Evolutionary conservation across 169 alveolate species (phyloP), one percentile per base, ranked within the genome.

Genomic region (Cryptosporidium viatorum): DNA sequence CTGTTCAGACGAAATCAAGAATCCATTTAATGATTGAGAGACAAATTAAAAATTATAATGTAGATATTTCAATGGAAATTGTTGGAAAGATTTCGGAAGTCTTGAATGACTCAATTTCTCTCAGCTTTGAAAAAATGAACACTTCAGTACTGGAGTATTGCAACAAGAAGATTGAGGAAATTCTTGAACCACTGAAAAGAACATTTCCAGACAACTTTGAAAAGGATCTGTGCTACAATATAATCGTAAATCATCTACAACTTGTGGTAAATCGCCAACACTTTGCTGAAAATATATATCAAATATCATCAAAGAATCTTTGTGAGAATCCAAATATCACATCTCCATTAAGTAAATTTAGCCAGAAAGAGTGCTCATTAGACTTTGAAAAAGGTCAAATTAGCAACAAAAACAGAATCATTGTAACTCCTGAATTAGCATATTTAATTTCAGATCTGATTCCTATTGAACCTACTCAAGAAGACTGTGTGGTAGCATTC

Each of bases 251-350:
- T 3, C 89, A 80, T 29, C 43, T 80, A n/a, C 16, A 80, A 33
- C 75, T 62, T 14, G 62, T 60, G 21, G 35, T 80, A 8, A 80
- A 80, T 41, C 71, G 89, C 18, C 89, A 80, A 31, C 89, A 80
- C 9, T 80, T 60, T 59, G 89, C 89, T 12, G 89, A 80, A 23
- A 80, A 80, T 50, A 80, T 80, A 43, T 80, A 80, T 45, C 68
- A 80, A 43, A 80, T 33, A n/a, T 65, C 71, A 3, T 65, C 71
- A 29, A 29, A 65, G 26, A 31, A n/a, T 7, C 14, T 65, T 5
- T 65, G 71, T 29, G 71, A 35, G 8, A 59, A 16, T 33, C 14
- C 50, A 26, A 65, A 80, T 37, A 3, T 33, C 7, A 18, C 48
- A 23, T 55, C 67, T 21, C 67, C 67, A 26, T 26, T 55, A 9